Percentiles rank a stretch among this genome's conserved stretches.
Conservation (phyloP, 1,139 yeast species). For the Arxiozyma bovina region DNA sequence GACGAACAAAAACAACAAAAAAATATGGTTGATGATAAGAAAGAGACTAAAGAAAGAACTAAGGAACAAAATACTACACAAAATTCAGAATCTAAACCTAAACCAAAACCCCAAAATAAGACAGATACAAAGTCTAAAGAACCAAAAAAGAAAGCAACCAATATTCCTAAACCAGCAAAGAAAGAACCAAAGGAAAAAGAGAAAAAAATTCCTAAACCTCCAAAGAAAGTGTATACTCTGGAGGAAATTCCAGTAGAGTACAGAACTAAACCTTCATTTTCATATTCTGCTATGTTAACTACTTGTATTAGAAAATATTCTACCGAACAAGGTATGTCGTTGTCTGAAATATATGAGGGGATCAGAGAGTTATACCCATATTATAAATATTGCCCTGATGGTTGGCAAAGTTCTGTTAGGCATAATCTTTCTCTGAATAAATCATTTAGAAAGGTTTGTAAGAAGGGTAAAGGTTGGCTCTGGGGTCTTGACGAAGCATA, state of each 20-base stretch:
- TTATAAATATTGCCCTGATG: slow-evolving; percentile 87
- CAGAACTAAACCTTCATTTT: slow-evolving; percentile 70
- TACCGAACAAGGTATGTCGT: slow-evolving; percentile 63
- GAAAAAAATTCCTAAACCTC: slow-evolving; percentile 47
- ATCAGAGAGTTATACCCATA: slow-evolving; percentile 85
- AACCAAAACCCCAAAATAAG: neutral
- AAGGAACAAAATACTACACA: neutral
- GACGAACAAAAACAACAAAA: slow-evolving; percentile 10
- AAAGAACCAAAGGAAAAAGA: slow-evolving; percentile 10
- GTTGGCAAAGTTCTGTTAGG: slow-evolving; percentile 92
- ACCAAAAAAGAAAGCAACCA: slow-evolving; percentile 10
- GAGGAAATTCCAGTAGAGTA: slow-evolving; percentile 85
- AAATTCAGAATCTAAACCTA: neutral
- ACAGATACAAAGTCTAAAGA: neutral
- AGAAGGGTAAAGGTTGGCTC: slow-evolving; percentile 83
- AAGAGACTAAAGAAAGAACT: slow-evolving; percentile 2
- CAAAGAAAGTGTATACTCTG: slow-evolving; percentile 51
- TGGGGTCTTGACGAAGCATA: slow-evolving; percentile 87
- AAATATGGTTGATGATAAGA: slow-evolving; percentile 1
- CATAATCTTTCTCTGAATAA: slow-evolving; percentile 83
- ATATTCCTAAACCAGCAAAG: slow-evolving; percentile 4
- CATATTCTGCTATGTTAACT: slow-evolving; percentile 72
- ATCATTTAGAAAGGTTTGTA: slow-evolving; percentile 66
- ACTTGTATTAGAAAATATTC: slow-evolving; percentile 63
- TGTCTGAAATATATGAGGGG: slow-evolving; percentile 78